A percentile compares a stretch with the other conserved stretches of the same genome.
Conservation (phyloP, 1,139 yeast genomes). For the Debaryomyces robertsiae region DNA sequence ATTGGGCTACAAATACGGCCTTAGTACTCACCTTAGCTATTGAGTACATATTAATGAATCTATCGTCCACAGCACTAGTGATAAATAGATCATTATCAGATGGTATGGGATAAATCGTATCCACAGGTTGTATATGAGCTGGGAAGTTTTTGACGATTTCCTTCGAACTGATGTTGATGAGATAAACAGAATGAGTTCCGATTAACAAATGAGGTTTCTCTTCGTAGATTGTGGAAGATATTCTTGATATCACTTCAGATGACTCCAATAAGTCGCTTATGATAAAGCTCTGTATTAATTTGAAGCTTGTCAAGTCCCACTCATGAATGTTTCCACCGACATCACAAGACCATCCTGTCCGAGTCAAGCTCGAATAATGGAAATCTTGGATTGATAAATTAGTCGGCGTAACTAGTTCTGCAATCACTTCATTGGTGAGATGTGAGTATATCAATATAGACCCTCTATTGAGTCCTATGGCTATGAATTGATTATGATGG, state of each 20-base stretch:
- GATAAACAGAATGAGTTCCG: constrained; percentile 64
- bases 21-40: constrained; percentile 42
- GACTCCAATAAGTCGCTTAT: constrained; percentile 40
- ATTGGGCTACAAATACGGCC: constrained; percentile 65
- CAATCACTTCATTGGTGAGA: constrained; percentile 55
- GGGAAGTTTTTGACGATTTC: constrained; percentile 56
- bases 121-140: constrained; percentile 72
- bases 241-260: constrained; percentile 34
- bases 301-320: constrained; percentile 58
- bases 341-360: constrained; percentile 66
- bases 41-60: constrained; percentile 75
- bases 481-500: constrained; percentile 47
- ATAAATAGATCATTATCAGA: constrained; percentile 48
- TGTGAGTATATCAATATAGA: constrained; percentile 69
- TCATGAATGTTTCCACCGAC: constrained; percentile 61
- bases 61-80: constrained; percentile 74
- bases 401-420: constrained; percentile 53
- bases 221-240: constrained; percentile 38
- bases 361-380: constrained; percentile 44
- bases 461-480: constrained; percentile 71
- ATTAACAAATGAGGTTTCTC: constrained; percentile 52
- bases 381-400: constrained; percentile 57
- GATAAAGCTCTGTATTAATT: constrained; percentile 44
- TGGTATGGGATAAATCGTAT: constrained; percentile 42
- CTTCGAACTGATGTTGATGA: constrained; percentile 46